Evolutionary conservation across 345 rosid species (phyloP).

Genomic region (Populus davidiana): DNA sequence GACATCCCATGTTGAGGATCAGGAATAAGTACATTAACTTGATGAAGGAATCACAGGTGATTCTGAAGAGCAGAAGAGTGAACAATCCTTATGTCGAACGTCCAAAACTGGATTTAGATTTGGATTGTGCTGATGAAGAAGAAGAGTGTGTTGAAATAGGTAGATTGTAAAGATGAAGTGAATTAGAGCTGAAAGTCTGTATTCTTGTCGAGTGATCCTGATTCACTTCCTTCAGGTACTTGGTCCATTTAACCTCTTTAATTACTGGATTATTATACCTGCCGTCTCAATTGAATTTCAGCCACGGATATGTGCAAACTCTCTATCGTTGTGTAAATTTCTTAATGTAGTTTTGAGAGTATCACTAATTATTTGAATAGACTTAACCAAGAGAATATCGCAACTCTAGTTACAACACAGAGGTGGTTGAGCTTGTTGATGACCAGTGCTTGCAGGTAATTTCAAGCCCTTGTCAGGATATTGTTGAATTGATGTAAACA

Average conservation of each 20-base stretch:
- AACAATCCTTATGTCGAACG: conserved; percentile 12
- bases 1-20: conserved; percentile 58
- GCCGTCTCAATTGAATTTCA: background rate
- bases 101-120: conserved; percentile 42
- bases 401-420: too few relatives aligned
- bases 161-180: background rate
- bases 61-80: conserved; percentile 46
- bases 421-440: too few relatives aligned
- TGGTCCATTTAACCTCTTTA: too few relatives aligned
- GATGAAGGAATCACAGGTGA: conserved; percentile 53
- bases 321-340: background rate
- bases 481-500: too few relatives aligned
- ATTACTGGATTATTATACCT: background rate
- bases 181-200: background rate
- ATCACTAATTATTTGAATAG: too few relatives aligned
- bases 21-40: conserved; percentile 61
- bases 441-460: too few relatives aligned
- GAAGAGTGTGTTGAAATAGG: background rate
- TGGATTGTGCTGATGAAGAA: conserved; percentile 36
- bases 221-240: background rate
- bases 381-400: too few relatives aligned
- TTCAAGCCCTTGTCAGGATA: too few relatives aligned
- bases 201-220: background rate
- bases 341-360: too few relatives aligned
- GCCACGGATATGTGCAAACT: background rate